Evolutionary conservation across 495 filamentous ascomycete genomes (phyloP).

Genomic region (Rhizodiscina lignyota): DNA sequence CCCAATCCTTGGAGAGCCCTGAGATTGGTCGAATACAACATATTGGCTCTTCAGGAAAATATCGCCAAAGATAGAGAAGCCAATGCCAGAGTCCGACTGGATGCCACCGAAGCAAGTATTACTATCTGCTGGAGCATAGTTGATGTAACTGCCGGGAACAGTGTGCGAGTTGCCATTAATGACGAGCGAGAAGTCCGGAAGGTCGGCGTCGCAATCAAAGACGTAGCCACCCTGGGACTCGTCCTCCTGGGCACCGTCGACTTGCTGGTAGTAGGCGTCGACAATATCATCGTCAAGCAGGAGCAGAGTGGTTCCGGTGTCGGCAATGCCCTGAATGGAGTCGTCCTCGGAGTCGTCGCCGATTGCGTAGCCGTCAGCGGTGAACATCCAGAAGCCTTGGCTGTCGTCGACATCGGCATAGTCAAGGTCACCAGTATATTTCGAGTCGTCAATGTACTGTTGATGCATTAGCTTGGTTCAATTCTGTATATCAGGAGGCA

Average conservation of each 20-base stretch:
- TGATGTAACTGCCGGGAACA: conserved; percentile 40
- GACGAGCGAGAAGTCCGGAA: conserved; percentile 46
- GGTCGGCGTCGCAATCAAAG: conserved; percentile 44
- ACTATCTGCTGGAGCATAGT: conserved; percentile 36
- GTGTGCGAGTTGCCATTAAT: conserved; percentile 32
- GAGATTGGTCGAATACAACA: conserved; percentile 48
- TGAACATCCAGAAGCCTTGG: conserved; percentile 59
- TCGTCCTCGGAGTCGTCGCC: conserved; percentile 28
- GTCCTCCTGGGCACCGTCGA: conserved; percentile 35
- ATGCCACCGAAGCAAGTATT: conserved; percentile 26
- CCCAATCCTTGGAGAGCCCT: not conserved
- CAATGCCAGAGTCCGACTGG: conserved; percentile 37
- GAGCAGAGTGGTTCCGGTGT: conserved; percentile 58
- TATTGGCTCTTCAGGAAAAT: conserved; percentile 67
- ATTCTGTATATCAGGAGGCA: conserved; percentile 59
- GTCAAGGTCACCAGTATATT: conserved; percentile 45
- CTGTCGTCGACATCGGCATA: conserved; percentile 41
- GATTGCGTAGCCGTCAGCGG: conserved; percentile 41
- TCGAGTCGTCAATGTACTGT: conserved; percentile 45
- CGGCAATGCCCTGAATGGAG: conserved; percentile 35
- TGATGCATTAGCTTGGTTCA: conserved; percentile 58
- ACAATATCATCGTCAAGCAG: conserved; percentile 41
- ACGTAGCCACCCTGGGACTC: conserved; percentile 41
- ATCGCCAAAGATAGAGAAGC: conserved; percentile 59
- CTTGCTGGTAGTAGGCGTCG: conserved; percentile 43